phyloP scores from a whole-genome alignment of 257 asterid species.

The Gentiana macrophylla region DNA sequence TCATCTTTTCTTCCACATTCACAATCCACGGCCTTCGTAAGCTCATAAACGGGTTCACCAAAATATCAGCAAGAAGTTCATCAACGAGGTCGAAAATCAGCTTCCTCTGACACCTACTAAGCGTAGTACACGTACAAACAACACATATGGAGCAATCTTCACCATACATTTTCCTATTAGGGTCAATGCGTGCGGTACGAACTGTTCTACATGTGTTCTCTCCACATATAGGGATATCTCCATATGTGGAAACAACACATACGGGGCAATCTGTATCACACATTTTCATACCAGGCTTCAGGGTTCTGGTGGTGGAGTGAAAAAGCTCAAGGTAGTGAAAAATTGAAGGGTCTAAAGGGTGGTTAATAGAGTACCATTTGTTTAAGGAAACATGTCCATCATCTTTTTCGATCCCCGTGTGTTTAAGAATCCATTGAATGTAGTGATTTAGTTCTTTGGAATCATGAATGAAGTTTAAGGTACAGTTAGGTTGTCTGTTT shows the following conservation, averaged over 20 bases:
- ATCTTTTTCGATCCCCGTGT: constrained; percentile 34
- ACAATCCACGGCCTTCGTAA: constrained; percentile 3
- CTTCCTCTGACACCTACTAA: constrained; percentile 41
- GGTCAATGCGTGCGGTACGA: too few species aligned
- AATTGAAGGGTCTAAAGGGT: constrained; percentile 70
- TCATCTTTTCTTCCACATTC: background rate
- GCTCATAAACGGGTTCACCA: constrained; percentile 19
- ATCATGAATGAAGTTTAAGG: constrained; percentile 22
- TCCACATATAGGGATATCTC: too few species aligned
- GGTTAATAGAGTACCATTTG: constrained; percentile 46
- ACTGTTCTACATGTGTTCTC: too few species aligned
- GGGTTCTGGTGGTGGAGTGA: constrained; percentile 19
- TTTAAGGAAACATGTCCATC: constrained; percentile 30
- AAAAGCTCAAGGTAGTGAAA: constrained; percentile 71
- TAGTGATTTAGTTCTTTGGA: constrained; percentile 16
- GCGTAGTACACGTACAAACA: too few species aligned
- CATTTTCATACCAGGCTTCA: too few species aligned
- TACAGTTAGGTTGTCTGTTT: constrained; percentile 13
- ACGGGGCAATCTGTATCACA: too few species aligned
- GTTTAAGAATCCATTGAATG: constrained; percentile 51
- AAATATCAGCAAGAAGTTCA: constrained; percentile 43
- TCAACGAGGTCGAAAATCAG: constrained; percentile 62
- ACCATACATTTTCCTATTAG: too few species aligned
- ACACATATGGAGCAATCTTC: too few species aligned
- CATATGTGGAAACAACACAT: too few species aligned